A percentile compares a stretch with the other conserved stretches of the same genome.
Conservation (phyloP, 371 early-diverging fungal species). For the Capillidium rhysosporum region DNA sequence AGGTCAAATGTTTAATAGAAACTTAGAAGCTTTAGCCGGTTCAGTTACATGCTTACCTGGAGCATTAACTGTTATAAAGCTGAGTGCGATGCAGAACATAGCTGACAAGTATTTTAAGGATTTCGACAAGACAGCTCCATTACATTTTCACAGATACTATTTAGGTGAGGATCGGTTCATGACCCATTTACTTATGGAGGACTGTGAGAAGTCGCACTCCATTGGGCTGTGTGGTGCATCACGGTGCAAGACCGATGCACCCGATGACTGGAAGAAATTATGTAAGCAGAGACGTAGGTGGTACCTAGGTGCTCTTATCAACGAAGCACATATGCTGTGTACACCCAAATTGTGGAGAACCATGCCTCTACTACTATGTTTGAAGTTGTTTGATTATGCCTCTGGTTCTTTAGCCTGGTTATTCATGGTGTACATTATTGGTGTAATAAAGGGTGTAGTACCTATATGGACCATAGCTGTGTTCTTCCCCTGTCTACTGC, state of each 20-base stretch:
- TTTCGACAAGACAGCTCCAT: constrained; percentile 1
- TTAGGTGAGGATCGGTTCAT: constrained; percentile 75
- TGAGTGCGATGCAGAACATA: neutral
- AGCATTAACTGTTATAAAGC: neutral
- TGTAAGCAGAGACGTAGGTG: constrained; percentile 94
- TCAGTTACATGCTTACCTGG: constrained; percentile 5
- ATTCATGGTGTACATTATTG: constrained; percentile 5
- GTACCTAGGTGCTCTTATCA: constrained; percentile 15
- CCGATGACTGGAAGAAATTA: constrained; percentile 82
- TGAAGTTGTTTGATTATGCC: constrained; percentile 6
- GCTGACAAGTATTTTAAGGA: constrained; percentile 1
- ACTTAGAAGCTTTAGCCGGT: constrained; percentile 1
- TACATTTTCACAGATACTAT: constrained; percentile 3
- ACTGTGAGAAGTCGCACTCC: constrained; percentile 92
- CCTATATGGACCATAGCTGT: constrained; percentile 3
- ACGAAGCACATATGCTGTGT: constrained; percentile 5
- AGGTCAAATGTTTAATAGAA: constrained; percentile 3
- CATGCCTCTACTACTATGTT: neutral
- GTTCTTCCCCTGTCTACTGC: constrained; percentile 4
- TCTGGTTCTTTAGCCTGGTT: constrained; percentile 4
- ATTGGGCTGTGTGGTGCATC: constrained; percentile 91
- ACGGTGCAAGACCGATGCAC: constrained; percentile 87
- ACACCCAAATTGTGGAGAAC: constrained; percentile 3
- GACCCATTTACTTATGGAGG: constrained; percentile 88
- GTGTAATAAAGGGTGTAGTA: constrained; percentile 5